Percentiles rank a stretch among this genome's conserved stretches.
These are phyloP conservation scores for Psilocybe mexicana DNA, from an alignment of 1,284 basidiomycete genomes.

Conservation along the genomic window DNA sequence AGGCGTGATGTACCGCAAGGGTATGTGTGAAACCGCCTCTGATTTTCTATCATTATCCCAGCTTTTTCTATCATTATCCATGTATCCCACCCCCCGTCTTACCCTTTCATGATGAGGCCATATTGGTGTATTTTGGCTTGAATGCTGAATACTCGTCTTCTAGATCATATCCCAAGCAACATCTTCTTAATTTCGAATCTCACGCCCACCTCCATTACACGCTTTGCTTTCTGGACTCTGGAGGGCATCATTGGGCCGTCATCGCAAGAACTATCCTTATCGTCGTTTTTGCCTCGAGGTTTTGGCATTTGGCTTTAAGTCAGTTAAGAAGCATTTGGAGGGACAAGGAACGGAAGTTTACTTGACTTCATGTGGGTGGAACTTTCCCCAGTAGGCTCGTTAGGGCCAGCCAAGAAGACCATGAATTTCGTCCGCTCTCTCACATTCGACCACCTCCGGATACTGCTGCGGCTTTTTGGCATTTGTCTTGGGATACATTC, in stretches of 20 bases:
- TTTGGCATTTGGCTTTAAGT: too few species aligned
- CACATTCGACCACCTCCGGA: not conserved
- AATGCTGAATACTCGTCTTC: not conserved
- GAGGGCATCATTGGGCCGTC: not conserved
- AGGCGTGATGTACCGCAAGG: not conserved
- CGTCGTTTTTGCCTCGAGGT: not conserved
- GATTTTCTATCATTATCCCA: too few species aligned
- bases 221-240: not conserved
- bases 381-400: not conserved
- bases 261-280: not conserved
- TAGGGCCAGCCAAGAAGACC: not conserved
- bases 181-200: not conserved
- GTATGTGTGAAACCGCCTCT: not conserved
- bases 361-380: not conserved
- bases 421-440: not conserved
- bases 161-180: not conserved
- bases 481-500: not conserved
- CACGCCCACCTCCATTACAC: not conserved
- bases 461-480: not conserved
- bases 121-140: not conserved
- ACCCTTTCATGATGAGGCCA: not conserved
- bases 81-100: not conserved
- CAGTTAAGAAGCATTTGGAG: not conserved
- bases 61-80: not conserved
- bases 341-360: constrained; percentile 2